Conservation (phyloP, 75 land plant genomes). For the Cunninghamia lanceolata region DNA sequence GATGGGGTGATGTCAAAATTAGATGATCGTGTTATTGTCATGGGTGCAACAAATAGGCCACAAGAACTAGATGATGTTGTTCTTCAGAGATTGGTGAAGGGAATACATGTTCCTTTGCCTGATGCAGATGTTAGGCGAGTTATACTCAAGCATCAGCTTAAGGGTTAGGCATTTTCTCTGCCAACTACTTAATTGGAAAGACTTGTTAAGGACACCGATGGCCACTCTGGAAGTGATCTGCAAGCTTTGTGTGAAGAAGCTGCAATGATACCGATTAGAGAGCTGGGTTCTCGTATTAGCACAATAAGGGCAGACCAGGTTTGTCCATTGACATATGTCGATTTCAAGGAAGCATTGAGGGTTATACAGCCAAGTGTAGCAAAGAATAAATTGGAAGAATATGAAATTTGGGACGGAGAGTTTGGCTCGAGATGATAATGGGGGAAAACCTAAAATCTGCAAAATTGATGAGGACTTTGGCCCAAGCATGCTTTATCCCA, state of each 20-base stretch:
- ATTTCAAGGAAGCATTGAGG: slow-evolving; percentile 81
- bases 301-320: slow-evolving; percentile 82
- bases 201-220: no score
- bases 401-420: slow-evolving; percentile 74
- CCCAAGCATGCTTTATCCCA: not conserved
- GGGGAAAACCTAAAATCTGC: not conserved
- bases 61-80: slow-evolving; percentile 98
- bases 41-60: slow-evolving; percentile 99
- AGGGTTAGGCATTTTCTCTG: slow-evolving; percentile 77
- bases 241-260: slow-evolving; percentile 98
- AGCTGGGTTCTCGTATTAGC: slow-evolving; percentile 77
- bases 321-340: slow-evolving; percentile 59
- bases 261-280: slow-evolving; percentile 97
- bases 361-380: slow-evolving; percentile 85
- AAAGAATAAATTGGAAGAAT: slow-evolving; percentile 76
- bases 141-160: slow-evolving; percentile 69
- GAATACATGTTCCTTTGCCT: slow-evolving; percentile 94
- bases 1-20: slow-evolving; percentile 90
- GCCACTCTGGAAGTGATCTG: slow-evolving; percentile 97
- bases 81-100: slow-evolving; percentile 88
- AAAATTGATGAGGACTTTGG: not conserved
- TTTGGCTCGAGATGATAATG: slow-evolving; percentile 67
- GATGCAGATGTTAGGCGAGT: slow-evolving; percentile 75
- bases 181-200: no score
- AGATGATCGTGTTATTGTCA: slow-evolving; percentile 81